phyloP scores from a whole-genome alignment of 1,284 basidiomycete species.

The Pseudozyma sp. region DNA sequence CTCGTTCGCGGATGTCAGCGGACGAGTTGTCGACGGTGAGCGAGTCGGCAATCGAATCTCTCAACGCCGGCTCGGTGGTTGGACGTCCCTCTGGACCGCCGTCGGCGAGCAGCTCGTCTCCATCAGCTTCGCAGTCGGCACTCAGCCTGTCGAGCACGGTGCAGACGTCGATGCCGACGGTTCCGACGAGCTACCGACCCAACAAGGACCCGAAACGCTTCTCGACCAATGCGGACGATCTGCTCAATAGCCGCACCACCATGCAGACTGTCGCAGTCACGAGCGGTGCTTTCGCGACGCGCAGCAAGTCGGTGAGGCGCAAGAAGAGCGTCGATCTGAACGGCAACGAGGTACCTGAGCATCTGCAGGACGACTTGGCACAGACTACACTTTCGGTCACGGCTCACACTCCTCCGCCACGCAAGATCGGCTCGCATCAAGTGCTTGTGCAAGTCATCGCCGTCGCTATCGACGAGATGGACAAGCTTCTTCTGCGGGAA shows the following conservation, averaged over 20 bases:
- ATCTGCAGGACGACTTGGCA: slow-evolving; percentile 56
- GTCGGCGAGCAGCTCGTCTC: slow-evolving; percentile 39
- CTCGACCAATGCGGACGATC: slow-evolving; percentile 54
- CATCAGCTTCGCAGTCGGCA: slow-evolving; percentile 49
- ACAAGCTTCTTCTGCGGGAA: slow-evolving; percentile 67
- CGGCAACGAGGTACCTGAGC: slow-evolving; percentile 51
- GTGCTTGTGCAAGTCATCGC: slow-evolving; percentile 70
- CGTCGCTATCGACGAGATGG: slow-evolving; percentile 69
- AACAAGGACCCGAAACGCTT: slow-evolving; percentile 54
- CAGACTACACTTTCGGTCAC: slow-evolving; percentile 58
- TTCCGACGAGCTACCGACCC: slow-evolving; percentile 55
- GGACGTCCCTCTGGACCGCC: slow-evolving; percentile 20
- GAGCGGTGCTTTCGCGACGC: slow-evolving; percentile 46
- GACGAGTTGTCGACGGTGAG: slow-evolving; percentile 25
- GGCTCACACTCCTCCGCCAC: slow-evolving; percentile 66
- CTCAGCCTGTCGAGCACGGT: slow-evolving; percentile 43
- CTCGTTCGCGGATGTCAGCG: slow-evolving; percentile 43
- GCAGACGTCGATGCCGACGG: slow-evolving; percentile 47
- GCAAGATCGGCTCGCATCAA: slow-evolving; percentile 67
- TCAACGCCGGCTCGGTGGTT: slow-evolving; percentile 18
- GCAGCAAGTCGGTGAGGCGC: slow-evolving; percentile 41
- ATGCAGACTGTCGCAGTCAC: slow-evolving; percentile 65
- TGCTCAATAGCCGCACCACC: slow-evolving; percentile 61
- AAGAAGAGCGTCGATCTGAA: slow-evolving; percentile 32
- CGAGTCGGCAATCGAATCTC: slow-evolving; percentile 26